These are phyloP conservation scores for Solanum chaucha DNA, from an alignment of 257 asterid species.

Conservation along the genomic window DNA sequence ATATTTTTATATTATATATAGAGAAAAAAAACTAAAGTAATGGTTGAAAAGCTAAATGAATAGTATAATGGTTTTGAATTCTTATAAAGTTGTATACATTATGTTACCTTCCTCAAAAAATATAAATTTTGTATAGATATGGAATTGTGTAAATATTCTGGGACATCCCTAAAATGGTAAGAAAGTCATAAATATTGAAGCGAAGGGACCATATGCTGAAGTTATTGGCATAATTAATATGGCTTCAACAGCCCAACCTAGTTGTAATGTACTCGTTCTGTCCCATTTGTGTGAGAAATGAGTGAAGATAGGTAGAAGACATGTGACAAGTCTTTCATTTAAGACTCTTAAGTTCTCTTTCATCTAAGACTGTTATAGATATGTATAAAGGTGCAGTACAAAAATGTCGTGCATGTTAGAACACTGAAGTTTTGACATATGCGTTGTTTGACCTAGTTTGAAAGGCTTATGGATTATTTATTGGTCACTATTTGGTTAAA, in stretches of 20 bases:
- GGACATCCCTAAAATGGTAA: neutral
- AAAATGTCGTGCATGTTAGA: neutral
- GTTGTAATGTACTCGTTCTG: neutral
- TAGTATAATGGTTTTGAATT: neutral
- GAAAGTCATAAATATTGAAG: neutral
- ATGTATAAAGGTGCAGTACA: neutral
- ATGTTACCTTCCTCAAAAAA: neutral
- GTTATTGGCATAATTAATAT: neutral
- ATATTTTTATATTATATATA: neutral
- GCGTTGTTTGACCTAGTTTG: neutral
- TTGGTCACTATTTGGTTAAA: neutral
- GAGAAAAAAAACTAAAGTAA: neutral
- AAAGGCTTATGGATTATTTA: neutral
- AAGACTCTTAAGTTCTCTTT: neutral
- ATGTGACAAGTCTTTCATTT: neutral
- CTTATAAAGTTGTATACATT: neutral
- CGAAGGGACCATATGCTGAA: neutral
- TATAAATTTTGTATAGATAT: neutral
- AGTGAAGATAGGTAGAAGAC: neutral
- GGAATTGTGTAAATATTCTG: neutral
- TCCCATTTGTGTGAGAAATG: neutral
- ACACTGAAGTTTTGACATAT: neutral
- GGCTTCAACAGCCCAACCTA: neutral
- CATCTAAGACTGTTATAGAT: neutral
- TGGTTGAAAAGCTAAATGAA: neutral